Evolutionary conservation across 2,329 filamentous ascomycete species (phyloP), one percentile per base, ranked within the genome.

Genomic region (Metarhizium sp.): DNA sequence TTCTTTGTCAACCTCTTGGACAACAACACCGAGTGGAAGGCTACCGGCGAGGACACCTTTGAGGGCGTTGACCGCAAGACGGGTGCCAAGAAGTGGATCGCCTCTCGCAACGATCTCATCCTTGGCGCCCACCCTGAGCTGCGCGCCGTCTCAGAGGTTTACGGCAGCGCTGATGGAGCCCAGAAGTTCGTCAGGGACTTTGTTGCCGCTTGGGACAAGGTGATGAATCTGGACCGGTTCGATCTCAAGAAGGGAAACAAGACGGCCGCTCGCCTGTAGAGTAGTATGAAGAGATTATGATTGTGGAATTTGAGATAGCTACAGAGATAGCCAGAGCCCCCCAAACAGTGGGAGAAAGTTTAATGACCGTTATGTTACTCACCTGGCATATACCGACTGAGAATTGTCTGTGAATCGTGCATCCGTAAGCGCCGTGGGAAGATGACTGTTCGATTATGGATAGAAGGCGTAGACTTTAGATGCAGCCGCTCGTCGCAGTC

Each of bases 1-100:
- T 92, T 90, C 78, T 92, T 92, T 66, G 79, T 88, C 70, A 90
- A 91, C 73, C 76, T 92, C 2, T 79, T 92, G 29, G 86, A 90
- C 64, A 80, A 78, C 63, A 73, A 71, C 69, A 87, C 79, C 6
- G 75, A 71, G 25, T 91, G 88, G 88, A 63, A 62, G 62, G 42
- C 63, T 20, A 71, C 72, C n/a, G 71, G 70, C 54, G 67, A 71
- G 38, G 86, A 90, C 62, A 55, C 77, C 52, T 90, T 79, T 69
- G 78, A 83, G 58, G 87, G 85, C 40, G 64, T 72, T 14, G 84
- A 89, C 72, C 83, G 82, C 68, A 84, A 84, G 75, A 80, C 78
- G 16, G 85, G 85, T 53, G 64, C 73, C 51, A 78, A 80, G 74
- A 88, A 85, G 74, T 90, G 84, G 83, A 83, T 77, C 6, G 87